A percentile compares a stretch with the other conserved stretches of the same genome.
Evolutionary conservation across 2,329 filamentous ascomycete genomes (phyloP).

Genomic region (Sclerotinia minor): DNA sequence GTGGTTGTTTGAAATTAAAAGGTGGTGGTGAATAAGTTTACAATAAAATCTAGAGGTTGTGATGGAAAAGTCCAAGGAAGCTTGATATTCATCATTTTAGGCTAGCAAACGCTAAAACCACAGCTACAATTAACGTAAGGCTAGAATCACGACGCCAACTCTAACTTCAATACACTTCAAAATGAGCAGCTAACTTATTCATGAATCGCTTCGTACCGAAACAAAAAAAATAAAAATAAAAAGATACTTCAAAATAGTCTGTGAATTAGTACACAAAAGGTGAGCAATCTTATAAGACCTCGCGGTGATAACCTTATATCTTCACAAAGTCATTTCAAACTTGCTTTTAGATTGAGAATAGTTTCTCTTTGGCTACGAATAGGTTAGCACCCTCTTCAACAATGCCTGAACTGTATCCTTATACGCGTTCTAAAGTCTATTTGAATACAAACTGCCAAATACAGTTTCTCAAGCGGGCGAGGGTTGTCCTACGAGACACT

Average conservation of each 20-base stretch:
- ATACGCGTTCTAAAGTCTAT: neutral
- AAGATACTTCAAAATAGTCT: neutral
- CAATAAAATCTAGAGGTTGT: neutral
- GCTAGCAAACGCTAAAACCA: neutral
- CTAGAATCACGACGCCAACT: neutral
- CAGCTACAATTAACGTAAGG: neutral
- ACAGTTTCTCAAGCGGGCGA: neutral
- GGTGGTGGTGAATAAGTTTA: neutral
- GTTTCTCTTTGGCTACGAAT: neutral
- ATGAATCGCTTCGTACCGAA: neutral
- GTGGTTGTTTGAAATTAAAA: neutral
- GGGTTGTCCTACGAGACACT: neutral
- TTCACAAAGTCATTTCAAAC: neutral
- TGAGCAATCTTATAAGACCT: neutral
- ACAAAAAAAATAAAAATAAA: no score
- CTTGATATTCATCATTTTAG: constrained; percentile 1
- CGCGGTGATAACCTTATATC: neutral
- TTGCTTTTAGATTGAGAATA: neutral
- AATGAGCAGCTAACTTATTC: neutral
- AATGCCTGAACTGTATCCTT: neutral
- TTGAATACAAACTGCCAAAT: neutral
- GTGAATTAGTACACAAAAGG: neutral
- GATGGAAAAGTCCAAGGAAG: neutral
- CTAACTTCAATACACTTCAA: neutral
- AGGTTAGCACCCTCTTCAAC: neutral